Percentiles rank a stretch among this genome's conserved stretches.
phyloP scores from a whole-genome alignment of 208 protist genomes.

The Vickermania spadyakhi region DNA sequence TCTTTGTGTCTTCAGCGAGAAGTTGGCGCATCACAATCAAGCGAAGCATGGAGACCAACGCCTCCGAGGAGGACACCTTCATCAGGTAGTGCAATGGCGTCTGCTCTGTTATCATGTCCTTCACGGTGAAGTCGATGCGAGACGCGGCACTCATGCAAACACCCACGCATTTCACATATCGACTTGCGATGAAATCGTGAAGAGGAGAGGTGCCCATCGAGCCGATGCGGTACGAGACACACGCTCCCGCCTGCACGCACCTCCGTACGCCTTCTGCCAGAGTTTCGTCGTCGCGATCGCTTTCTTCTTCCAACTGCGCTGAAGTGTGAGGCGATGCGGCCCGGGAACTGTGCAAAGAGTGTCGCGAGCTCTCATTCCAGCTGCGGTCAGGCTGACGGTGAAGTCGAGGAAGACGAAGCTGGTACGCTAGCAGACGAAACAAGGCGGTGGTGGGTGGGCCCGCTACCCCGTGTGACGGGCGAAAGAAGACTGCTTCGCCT shows the following conservation, averaged over 20 bases:
- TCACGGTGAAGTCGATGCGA: background rate
- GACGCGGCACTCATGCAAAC: background rate
- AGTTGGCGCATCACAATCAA: background rate
- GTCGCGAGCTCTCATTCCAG: no score
- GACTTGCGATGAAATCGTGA: background rate
- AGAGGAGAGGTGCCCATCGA: background rate
- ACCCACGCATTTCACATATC: background rate
- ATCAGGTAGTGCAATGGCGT: background rate
- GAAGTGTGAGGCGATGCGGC: no score
- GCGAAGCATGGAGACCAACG: background rate
- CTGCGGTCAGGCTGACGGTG: no score
- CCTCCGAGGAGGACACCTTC: background rate
- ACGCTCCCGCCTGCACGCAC: background rate
- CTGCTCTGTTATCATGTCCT: background rate
- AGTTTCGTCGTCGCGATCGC: no score
- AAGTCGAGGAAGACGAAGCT: no score
- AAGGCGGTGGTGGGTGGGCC: no score
- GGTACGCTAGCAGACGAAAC: no score
- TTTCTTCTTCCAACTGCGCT: no score
- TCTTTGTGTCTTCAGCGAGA: no score
- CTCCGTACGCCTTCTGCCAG: background rate
- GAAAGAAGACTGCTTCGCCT: no score
- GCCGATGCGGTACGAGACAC: background rate
- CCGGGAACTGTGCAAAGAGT: no score
- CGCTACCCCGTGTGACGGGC: no score